phyloP scores from a whole-genome alignment of 345 rosid genomes.

The Luvunga scandens region DNA sequence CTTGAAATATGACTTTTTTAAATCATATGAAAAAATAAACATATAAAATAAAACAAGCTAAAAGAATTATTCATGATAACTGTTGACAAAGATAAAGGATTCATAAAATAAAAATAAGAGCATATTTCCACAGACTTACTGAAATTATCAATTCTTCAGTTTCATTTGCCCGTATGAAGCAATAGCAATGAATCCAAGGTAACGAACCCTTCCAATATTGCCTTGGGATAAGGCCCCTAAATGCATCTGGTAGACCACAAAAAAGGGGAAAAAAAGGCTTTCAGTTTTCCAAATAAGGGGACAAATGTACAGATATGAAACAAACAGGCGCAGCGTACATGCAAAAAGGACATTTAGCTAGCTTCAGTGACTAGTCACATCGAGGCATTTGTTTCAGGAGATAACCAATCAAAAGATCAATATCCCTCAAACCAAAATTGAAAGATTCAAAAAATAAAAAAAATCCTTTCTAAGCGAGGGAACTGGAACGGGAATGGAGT shows the following conservation, averaged over 20 bases:
- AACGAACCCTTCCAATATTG: conserved; percentile 71
- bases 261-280: neutral
- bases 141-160: conserved; percentile 54
- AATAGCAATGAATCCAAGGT: conserved; percentile 88
- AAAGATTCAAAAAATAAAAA: no score
- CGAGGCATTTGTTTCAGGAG: neutral
- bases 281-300: neutral
- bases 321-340: neutral
- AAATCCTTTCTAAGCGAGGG: neutral
- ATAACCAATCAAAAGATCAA: neutral
- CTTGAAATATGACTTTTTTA: neutral
- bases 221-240: conserved; percentile 50
- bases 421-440: neutral
- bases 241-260: conserved; percentile 53
- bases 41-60: neutral
- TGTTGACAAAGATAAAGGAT: neutral
- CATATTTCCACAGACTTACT: conserved; percentile 35
- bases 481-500: neutral
- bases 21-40: neutral
- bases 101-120: neutral
- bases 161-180: conserved; percentile 82
- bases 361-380: neutral
- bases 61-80: neutral
- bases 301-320: neutral
- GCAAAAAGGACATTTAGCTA: neutral